Conservation (phyloP, 176 grass and related monocot species). For the Phragmites australis region DNA sequence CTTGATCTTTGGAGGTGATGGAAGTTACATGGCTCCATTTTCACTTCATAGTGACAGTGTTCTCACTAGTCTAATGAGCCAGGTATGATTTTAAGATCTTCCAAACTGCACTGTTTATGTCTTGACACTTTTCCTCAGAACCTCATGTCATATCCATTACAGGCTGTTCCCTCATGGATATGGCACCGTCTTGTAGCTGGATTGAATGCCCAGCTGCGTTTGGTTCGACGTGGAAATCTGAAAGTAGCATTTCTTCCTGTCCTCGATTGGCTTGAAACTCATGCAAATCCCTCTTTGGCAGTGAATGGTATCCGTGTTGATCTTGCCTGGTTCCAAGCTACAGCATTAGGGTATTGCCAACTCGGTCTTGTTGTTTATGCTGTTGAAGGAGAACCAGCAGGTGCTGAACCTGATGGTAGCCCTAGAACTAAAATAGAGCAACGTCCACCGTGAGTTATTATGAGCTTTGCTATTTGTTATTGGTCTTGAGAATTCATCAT, state of each 20-base stretch:
- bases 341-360: constrained; percentile 86
- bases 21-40: constrained; percentile 99
- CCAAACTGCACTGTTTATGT: constrained; percentile 13
- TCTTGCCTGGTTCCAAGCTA: constrained; percentile 97
- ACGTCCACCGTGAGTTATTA: constrained; percentile 54
- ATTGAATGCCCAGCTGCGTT: constrained; percentile 86
- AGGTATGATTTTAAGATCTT: constrained; percentile 56
- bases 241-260: constrained; percentile 76
- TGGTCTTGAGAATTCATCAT: constrained; percentile 17
- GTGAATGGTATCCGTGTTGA: constrained; percentile 63
- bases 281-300: constrained; percentile 76
- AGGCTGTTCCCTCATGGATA: constrained; percentile 91
- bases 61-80: constrained; percentile 96
- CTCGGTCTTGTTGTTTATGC: constrained; percentile 93
- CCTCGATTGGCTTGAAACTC: constrained; percentile 86
- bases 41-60: constrained; percentile 96
- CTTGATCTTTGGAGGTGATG: constrained; percentile 93
- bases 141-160: constrained; percentile 25
- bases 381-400: constrained; percentile 59
- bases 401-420: constrained; percentile 53
- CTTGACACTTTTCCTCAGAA: constrained; percentile 3
- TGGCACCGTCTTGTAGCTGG: constrained; percentile 98
- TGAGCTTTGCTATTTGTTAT: constrained; percentile 13
- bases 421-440: constrained; percentile 66
- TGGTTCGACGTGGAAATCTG: constrained; percentile 81